phyloP scores from a whole-genome alignment of 2,329 filamentous ascomycete species.

The Alternaria ventricosa region DNA sequence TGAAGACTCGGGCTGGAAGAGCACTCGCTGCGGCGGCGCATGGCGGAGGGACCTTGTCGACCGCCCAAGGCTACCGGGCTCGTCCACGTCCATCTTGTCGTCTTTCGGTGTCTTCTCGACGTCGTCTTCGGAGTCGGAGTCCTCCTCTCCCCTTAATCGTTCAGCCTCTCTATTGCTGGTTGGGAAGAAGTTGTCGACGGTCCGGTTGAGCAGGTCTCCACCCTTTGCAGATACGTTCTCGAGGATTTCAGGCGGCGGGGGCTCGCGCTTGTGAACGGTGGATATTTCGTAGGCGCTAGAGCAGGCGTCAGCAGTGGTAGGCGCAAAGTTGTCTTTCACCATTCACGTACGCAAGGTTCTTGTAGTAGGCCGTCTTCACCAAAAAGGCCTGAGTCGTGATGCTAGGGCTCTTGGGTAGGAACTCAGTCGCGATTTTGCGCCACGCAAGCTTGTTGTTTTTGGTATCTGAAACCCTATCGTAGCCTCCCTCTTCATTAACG shows the following conservation, averaged over 20 bases:
- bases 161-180: slow-evolving; percentile 57
- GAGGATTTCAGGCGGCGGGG: slow-evolving; percentile 85
- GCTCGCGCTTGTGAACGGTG: slow-evolving; percentile 77
- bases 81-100: slow-evolving; percentile 59
- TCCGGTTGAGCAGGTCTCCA: slow-evolving; percentile 77
- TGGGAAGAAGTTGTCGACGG: slow-evolving; percentile 73
- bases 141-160: slow-evolving; percentile 59
- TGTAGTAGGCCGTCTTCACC: slow-evolving; percentile 88
- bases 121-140: slow-evolving; percentile 55
- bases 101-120: slow-evolving; percentile 56
- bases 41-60: slow-evolving; percentile 67
- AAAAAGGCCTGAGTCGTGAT: slow-evolving; percentile 84
- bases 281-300: slow-evolving; percentile 79
- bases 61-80: slow-evolving; percentile 53
- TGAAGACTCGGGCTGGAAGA: slow-evolving; percentile 82
- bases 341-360: slow-evolving; percentile 70
- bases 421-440: slow-evolving; percentile 78
- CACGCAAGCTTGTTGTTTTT: slow-evolving; percentile 83
- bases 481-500: slow-evolving; percentile 79
- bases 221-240: slow-evolving; percentile 83
- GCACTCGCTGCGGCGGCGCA: slow-evolving; percentile 81
- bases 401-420: slow-evolving; percentile 74
- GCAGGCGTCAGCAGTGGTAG: slow-evolving; percentile 6
- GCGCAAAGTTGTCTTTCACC: background rate
- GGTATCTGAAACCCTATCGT: slow-evolving; percentile 73